phyloP scores from a whole-genome alignment of 306 rosid genomes.

The Trichosanthes cucumerina region DNA sequence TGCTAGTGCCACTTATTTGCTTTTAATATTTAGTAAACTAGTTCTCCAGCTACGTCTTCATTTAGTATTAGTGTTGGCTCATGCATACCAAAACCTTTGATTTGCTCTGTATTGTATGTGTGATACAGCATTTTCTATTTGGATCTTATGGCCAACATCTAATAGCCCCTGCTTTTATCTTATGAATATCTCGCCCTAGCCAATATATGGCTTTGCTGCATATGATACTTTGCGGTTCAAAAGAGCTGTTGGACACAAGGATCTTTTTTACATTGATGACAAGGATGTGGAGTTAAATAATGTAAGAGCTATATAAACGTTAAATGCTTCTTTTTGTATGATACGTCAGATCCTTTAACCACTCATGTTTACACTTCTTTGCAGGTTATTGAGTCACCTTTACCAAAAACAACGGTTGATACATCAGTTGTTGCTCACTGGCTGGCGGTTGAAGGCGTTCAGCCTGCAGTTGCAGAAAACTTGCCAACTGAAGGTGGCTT shows the following conservation, averaged over 20 bases:
- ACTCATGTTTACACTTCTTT: slow-evolving; percentile 14
- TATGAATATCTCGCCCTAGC: slow-evolving; percentile 36
- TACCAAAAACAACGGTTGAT: slow-evolving; percentile 70
- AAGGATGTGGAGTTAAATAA: slow-evolving; percentile 86
- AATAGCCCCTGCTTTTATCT: slow-evolving; percentile 17
- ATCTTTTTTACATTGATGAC: slow-evolving; percentile 80
- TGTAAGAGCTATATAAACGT: slow-evolving; percentile 37
- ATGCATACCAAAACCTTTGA: neutral
- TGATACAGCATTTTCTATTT: neutral
- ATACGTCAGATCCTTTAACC: slow-evolving; percentile 3
- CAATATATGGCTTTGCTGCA: slow-evolving; percentile 67
- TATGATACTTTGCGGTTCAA: slow-evolving; percentile 65
- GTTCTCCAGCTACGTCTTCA: neutral
- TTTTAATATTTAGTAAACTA: neutral
- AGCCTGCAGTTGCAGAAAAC: slow-evolving; percentile 81
- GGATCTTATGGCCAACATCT: slow-evolving; percentile 4
- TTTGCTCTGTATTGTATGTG: neutral
- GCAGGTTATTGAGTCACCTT: slow-evolving; percentile 60
- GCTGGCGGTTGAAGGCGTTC: slow-evolving; percentile 96
- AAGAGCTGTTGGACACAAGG: slow-evolving; percentile 83
- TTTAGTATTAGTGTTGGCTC: neutral
- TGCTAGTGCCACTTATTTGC: neutral
- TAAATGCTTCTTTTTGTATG: slow-evolving; percentile 8
- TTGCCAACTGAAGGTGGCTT: slow-evolving; percentile 51
- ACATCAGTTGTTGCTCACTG: slow-evolving; percentile 63